Conservation (phyloP, 345 rosid genomes). For the Gossypium ekmanianum region DNA sequence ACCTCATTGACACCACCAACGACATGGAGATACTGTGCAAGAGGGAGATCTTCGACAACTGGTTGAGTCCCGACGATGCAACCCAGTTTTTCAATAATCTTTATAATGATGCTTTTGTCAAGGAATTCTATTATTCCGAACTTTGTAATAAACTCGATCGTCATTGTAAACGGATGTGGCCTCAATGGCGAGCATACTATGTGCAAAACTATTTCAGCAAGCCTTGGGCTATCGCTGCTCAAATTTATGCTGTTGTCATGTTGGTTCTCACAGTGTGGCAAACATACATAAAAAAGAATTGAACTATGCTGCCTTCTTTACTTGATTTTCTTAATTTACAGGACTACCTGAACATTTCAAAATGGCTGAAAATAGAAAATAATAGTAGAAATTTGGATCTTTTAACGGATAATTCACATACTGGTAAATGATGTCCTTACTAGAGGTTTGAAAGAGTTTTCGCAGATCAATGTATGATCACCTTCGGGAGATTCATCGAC, state of each 20-base stretch:
- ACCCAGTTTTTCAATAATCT: conserved; percentile 20
- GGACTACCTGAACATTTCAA: neutral
- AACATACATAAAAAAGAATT: neutral
- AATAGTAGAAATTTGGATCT: neutral
- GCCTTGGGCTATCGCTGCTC: conserved; percentile 25
- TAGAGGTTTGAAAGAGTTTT: conserved; percentile 70
- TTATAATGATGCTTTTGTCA: conserved; percentile 20
- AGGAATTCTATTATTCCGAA: conserved; percentile 10
- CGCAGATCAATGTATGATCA: conserved; percentile 44
- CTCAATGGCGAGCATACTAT: conserved; percentile 11
- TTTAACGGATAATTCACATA: conserved; percentile 14
- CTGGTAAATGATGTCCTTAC: conserved; percentile 36
- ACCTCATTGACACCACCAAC: conserved; percentile 20
- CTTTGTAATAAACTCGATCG: conserved; percentile 4
- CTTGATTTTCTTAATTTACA: too few species aligned
- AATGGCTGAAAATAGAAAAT: neutral
- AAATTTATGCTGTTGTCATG: conserved; percentile 13
- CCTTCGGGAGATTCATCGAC: conserved; percentile 43
- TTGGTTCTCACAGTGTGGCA: conserved; percentile 4
- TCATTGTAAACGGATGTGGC: conserved; percentile 13
- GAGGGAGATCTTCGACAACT: conserved; percentile 4
- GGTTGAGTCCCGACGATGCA: conserved; percentile 22
- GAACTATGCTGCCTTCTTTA: too few species aligned
- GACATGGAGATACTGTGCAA: conserved; percentile 22
- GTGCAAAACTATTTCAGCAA: conserved; percentile 21